Conservation (phyloP, 352 stramenopile genomes). For the Globisporangium cylindrosporum region DNA sequence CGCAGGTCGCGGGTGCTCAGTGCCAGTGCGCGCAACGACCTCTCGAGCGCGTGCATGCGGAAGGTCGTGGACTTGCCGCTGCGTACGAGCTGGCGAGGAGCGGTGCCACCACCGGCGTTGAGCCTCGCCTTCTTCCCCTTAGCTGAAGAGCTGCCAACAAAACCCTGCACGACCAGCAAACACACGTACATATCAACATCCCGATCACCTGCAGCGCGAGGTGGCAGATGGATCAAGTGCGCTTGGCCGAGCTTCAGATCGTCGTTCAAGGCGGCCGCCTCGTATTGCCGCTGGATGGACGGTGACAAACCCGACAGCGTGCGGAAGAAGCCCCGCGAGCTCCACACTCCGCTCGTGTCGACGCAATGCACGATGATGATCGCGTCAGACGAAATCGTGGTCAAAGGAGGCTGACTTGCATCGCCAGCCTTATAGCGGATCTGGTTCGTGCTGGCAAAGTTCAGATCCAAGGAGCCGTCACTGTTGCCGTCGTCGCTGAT, state of each 20-base stretch:
- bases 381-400: conserved; percentile 17
- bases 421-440: conserved; percentile 59
- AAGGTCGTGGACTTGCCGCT: conserved; percentile 64
- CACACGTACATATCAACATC: conserved; percentile 47
- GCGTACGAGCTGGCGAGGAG: conserved; percentile 27
- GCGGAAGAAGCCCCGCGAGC: conserved; percentile 70
- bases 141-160: conserved; percentile 24
- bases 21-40: conserved; percentile 39
- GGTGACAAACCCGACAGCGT: conserved; percentile 50
- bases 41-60: conserved; percentile 60
- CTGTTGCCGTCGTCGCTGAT: conserved; percentile 2
- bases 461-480: conserved; percentile 6
- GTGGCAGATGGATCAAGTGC: conserved; percentile 50
- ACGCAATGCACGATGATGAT: conserved; percentile 75
- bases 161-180: conserved; percentile 70
- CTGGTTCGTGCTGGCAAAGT: conserved; percentile 18
- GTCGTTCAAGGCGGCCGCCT: conserved; percentile 43
- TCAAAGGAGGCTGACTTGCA: conserved; percentile 40
- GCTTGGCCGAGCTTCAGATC: conserved; percentile 75
- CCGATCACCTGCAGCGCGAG: conserved; percentile 9
- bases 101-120: conserved; percentile 11
- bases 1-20: conserved; percentile 28
- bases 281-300: conserved; percentile 58
- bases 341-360: conserved; percentile 74
- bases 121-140: conserved; percentile 51